Evolutionary conservation across 108 stramenopile species (phyloP).

Genomic region (Asterionellopsis glacialis): DNA sequence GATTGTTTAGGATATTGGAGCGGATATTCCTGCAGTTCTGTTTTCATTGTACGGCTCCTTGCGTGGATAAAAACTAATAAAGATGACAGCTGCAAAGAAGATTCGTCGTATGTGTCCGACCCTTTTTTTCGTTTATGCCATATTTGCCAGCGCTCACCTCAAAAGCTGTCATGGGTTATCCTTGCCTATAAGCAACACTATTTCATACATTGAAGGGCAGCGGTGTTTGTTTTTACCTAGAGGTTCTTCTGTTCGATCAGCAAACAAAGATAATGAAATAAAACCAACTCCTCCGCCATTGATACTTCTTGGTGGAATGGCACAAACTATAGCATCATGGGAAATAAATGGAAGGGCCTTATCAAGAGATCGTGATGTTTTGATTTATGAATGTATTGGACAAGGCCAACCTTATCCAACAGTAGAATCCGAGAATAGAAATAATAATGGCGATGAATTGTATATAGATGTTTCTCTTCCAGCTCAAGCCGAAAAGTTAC

Average conservation of each 20-base stretch:
- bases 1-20: no score
- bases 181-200: not conserved
- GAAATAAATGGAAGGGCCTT: conserved; percentile 41
- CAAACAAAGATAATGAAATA: not conserved
- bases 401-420: conserved; percentile 33
- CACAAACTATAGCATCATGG: conserved; percentile 54
- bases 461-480: conserved; percentile 37
- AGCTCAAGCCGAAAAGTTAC: conserved; percentile 31
- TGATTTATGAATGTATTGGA: conserved; percentile 53
- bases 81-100: no score
- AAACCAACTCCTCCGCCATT: conserved; percentile 27
- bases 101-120: no score
- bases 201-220: not conserved
- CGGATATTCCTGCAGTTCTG: no score
- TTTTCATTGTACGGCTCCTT: no score
- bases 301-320: conserved; percentile 50
- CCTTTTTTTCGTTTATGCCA: no score
- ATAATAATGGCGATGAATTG: conserved; percentile 12
- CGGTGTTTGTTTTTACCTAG: not conserved
- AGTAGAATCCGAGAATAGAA: conserved; percentile 8
- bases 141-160: no score
- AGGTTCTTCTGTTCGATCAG: not conserved
- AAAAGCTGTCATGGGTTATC: no score
- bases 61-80: no score
- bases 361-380: conserved; percentile 26